These are phyloP conservation scores for Vitis riparia DNA, from an alignment of 164 flowering plant species.

Conservation along the genomic window DNA sequence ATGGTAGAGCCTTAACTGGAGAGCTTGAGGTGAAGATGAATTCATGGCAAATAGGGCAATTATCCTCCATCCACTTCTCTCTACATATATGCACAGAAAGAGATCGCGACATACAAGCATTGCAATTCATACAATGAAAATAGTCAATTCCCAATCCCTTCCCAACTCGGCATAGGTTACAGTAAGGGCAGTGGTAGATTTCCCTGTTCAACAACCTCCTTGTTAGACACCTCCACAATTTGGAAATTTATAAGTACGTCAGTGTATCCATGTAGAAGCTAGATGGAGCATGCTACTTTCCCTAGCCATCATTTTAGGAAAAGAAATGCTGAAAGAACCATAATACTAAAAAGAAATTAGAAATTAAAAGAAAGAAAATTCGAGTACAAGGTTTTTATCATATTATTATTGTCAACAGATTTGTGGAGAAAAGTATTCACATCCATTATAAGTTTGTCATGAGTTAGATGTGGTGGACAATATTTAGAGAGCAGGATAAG, in stretches of 20 bases:
- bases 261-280: too few species aligned
- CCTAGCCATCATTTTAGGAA: too few species aligned
- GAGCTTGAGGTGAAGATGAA: slow-evolving; percentile 73
- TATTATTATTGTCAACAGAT: too few species aligned
- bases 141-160: slow-evolving; percentile 86
- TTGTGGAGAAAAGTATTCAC: too few species aligned
- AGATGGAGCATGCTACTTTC: too few species aligned
- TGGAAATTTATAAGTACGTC: too few species aligned
- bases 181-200: slow-evolving; percentile 93
- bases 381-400: too few species aligned
- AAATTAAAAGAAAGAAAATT: too few species aligned
- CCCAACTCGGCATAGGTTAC: slow-evolving; percentile 91
- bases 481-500: too few species aligned
- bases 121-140: slow-evolving; percentile 97
- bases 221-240: slow-evolving; percentile 12
- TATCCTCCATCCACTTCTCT: slow-evolving; percentile 77
- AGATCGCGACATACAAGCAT: slow-evolving; percentile 77
- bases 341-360: neutral
- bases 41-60: slow-evolving; percentile 93
- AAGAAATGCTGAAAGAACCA: neutral
- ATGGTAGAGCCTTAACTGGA: slow-evolving; percentile 80
- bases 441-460: too few species aligned
- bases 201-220: slow-evolving; percentile 48
- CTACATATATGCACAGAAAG: slow-evolving; percentile 67
- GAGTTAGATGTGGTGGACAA: too few species aligned